Percentiles rank a stretch among this genome's conserved stretches.
phyloP scores from a whole-genome alignment of 2,329 filamentous ascomycete genomes.

The Lecanicillium sp. region DNA sequence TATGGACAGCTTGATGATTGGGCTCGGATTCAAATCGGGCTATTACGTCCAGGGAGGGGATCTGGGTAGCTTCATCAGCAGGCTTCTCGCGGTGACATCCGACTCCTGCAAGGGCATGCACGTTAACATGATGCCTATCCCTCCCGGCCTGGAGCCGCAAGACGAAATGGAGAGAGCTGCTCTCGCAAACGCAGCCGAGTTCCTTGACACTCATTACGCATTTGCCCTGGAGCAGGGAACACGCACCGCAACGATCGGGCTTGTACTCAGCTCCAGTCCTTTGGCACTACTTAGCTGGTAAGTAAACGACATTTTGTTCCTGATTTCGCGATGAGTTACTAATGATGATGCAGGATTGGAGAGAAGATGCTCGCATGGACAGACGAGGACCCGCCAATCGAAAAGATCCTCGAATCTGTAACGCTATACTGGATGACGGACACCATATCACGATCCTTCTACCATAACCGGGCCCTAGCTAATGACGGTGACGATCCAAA shows the following conservation, averaged over 20 bases:
- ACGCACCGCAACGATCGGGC: constrained; percentile 49
- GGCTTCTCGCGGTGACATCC: constrained; percentile 35
- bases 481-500: constrained; percentile 20
- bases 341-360: constrained; percentile 35
- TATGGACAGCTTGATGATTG: constrained; percentile 46
- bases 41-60: constrained; percentile 55
- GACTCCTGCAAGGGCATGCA: constrained; percentile 42
- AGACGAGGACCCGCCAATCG: constrained; percentile 34
- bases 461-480: constrained; percentile 36
- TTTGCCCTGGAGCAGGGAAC: constrained; percentile 50
- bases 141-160: constrained; percentile 5
- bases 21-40: constrained; percentile 43
- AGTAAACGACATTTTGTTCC: not conserved
- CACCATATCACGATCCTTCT: constrained; percentile 41
- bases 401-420: constrained; percentile 42
- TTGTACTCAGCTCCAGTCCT: constrained; percentile 47
- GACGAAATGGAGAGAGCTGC: constrained; percentile 10
- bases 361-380: constrained; percentile 52
- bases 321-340: not conserved
- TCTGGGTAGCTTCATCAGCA: constrained; percentile 39
- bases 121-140: constrained; percentile 17
- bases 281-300: constrained; percentile 50
- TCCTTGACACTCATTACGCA: constrained; percentile 34
- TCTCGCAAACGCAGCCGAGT: constrained; percentile 32
- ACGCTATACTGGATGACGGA: constrained; percentile 52